phyloP scores from a whole-genome alignment of 345 rosid species.

The Arabidopsis suecica region DNA sequence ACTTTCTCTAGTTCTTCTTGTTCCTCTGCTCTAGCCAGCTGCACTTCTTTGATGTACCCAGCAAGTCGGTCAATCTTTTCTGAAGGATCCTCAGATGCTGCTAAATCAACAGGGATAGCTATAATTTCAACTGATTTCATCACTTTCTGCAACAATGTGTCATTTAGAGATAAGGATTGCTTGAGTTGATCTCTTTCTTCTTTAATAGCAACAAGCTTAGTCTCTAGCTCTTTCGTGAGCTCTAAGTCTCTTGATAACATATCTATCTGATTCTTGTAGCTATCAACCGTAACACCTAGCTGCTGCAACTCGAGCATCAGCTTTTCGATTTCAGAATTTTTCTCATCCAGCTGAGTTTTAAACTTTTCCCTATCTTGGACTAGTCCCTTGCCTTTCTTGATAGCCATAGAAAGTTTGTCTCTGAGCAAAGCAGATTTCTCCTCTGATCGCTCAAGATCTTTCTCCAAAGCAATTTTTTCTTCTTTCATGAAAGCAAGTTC shows the following conservation, averaged over 20 bases:
- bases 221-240: constrained; percentile 63
- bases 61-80: constrained; percentile 70
- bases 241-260: constrained; percentile 60
- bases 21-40: constrained; percentile 53
- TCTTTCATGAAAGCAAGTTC: constrained; percentile 61
- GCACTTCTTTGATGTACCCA: constrained; percentile 59
- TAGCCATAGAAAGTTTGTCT: constrained; percentile 89
- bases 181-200: constrained; percentile 65
- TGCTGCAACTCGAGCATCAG: constrained; percentile 63
- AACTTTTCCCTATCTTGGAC: constrained; percentile 83
- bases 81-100: constrained; percentile 55
- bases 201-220: constrained; percentile 56
- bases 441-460: constrained; percentile 76
- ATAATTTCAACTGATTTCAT: constrained; percentile 58
- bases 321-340: constrained; percentile 66
- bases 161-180: constrained; percentile 64
- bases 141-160: constrained; percentile 57
- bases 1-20: constrained; percentile 60
- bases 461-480: constrained; percentile 63
- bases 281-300: constrained; percentile 56
- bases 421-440: constrained; percentile 76
- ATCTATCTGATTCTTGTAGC: constrained; percentile 60
- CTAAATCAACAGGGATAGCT: constrained; percentile 55
- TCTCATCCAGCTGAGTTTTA: constrained; percentile 70
- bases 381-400: constrained; percentile 93